These are phyloP conservation scores for Podila clonocystis DNA, from an alignment of 192 early-diverging fungal species.

Conservation along the genomic window DNA sequence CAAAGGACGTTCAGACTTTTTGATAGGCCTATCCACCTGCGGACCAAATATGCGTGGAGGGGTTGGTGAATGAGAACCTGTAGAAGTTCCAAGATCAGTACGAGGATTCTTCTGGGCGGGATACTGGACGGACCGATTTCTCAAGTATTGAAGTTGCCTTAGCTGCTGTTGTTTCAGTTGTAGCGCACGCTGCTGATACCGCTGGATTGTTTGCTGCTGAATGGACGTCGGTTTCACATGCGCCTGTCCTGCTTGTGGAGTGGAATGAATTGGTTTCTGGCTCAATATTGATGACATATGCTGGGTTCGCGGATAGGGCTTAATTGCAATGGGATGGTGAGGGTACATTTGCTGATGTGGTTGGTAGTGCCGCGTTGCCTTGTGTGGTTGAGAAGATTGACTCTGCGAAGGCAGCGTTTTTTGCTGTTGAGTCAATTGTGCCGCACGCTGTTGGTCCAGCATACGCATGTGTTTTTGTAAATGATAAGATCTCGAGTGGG, in stretches of 20 bases:
- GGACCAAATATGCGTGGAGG: conserved; percentile 1
- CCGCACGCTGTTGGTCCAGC: conserved; percentile 42
- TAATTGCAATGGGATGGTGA: conserved; percentile 1
- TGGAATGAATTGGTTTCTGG: background rate
- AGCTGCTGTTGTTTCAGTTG: conserved; percentile 32
- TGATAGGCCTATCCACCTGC: background rate
- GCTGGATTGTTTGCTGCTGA: conserved; percentile 36
- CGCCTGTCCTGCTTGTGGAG: background rate
- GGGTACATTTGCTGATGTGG: conserved; percentile 51
- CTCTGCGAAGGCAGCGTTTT: conserved; percentile 25
- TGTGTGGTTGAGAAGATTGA: background rate
- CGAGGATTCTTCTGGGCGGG: background rate
- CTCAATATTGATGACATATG: background rate
- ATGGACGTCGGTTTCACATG: conserved; percentile 4
- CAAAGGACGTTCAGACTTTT: background rate
- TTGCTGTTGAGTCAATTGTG: conserved; percentile 16
- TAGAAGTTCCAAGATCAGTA: background rate
- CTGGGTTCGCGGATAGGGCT: background rate
- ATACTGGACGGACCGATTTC: background rate
- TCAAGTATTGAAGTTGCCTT: conserved; percentile 27
- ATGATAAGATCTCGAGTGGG: conserved; percentile 43
- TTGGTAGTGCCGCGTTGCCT: conserved; percentile 31
- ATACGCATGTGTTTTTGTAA: conserved; percentile 49
- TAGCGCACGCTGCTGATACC: conserved; percentile 44
- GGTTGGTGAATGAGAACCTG: background rate